Conservation (phyloP, 129 eudicot species). For the Helichrysum umbraculigerum region DNA sequence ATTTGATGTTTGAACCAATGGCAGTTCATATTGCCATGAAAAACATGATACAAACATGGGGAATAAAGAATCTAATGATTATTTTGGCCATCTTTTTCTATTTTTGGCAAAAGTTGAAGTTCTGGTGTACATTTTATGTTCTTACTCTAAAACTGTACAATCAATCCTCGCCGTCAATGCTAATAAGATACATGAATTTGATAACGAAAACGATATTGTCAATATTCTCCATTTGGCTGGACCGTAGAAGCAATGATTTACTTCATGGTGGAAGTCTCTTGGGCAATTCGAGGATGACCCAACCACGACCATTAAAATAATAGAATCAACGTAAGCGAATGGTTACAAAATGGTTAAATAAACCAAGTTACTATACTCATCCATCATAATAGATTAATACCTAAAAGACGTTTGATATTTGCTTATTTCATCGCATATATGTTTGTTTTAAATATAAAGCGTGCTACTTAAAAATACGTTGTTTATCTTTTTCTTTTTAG, state of each 20-base stretch:
- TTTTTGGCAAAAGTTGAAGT: neutral
- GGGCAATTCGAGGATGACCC: neutral
- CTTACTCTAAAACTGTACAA: neutral
- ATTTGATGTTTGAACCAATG: constrained; percentile 25
- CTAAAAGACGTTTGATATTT: too few relatives aligned
- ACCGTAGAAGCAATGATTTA: neutral
- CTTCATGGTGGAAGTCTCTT: neutral
- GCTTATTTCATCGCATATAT: too few relatives aligned
- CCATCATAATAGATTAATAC: too few relatives aligned
- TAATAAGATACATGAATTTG: neutral
- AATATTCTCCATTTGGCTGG: neutral
- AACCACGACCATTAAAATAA: neutral
- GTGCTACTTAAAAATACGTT: too few relatives aligned
- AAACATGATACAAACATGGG: neutral
- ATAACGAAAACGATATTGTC: neutral
- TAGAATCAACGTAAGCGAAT: too few relatives aligned
- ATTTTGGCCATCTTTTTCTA: neutral
- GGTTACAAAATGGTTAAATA: too few relatives aligned
- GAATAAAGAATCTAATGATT: neutral
- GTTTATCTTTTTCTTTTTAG: too few relatives aligned
- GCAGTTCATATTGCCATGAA: constrained; percentile 19
- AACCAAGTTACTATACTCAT: too few relatives aligned
- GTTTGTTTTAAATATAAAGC: too few relatives aligned
- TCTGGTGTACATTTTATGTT: neutral
- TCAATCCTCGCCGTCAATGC: neutral